Evolutionary conservation across 202 grass and related monocot species (phyloP).

Genomic region (Miscanthus sacchariflorus): DNA sequence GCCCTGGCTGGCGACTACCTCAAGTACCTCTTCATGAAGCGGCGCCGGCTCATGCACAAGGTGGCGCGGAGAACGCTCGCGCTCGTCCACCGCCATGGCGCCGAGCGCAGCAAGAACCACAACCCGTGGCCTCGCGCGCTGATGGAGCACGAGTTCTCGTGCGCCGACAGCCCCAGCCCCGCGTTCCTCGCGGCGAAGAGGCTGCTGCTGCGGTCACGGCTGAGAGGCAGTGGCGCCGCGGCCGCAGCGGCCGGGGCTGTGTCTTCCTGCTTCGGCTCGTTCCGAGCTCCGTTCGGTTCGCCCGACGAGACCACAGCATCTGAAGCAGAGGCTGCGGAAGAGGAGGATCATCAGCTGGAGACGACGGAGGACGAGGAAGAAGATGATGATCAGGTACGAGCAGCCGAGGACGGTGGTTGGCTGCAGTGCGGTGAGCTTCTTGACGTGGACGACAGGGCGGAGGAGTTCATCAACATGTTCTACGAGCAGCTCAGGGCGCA

Average conservation of each 20-base stretch:
- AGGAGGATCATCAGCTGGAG: slow-evolving; percentile 7
- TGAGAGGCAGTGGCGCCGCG: not conserved
- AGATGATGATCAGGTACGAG: not conserved
- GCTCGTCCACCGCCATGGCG: slow-evolving; percentile 33
- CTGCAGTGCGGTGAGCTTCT: slow-evolving; percentile 33
- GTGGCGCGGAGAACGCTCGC: slow-evolving; percentile 49
- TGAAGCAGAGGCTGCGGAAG: not conserved
- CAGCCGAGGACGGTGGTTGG: slow-evolving; percentile 7
- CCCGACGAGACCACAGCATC: not conserved
- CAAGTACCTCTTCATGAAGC: slow-evolving; percentile 60
- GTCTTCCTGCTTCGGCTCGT: slow-evolving; percentile 47
- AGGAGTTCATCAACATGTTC: slow-evolving; percentile 91
- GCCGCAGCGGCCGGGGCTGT: not conserved
- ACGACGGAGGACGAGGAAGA: slow-evolving; percentile 7
- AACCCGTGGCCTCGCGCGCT: slow-evolving; percentile 22
- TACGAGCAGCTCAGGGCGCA: slow-evolving; percentile 87
- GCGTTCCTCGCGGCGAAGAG: slow-evolving; percentile 46
- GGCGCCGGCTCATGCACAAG: slow-evolving; percentile 62
- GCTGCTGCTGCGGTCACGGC: slow-evolving; percentile 47
- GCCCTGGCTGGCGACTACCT: slow-evolving; percentile 48
- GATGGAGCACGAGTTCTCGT: slow-evolving; percentile 78
- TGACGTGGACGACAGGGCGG: slow-evolving; percentile 87
- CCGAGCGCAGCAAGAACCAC: not conserved
- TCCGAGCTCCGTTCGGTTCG: slow-evolving; percentile 5
- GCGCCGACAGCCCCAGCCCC: slow-evolving; percentile 70